Conservation (phyloP, 352 stramenopile species). For the Globisporangium orthogonon region DNA sequence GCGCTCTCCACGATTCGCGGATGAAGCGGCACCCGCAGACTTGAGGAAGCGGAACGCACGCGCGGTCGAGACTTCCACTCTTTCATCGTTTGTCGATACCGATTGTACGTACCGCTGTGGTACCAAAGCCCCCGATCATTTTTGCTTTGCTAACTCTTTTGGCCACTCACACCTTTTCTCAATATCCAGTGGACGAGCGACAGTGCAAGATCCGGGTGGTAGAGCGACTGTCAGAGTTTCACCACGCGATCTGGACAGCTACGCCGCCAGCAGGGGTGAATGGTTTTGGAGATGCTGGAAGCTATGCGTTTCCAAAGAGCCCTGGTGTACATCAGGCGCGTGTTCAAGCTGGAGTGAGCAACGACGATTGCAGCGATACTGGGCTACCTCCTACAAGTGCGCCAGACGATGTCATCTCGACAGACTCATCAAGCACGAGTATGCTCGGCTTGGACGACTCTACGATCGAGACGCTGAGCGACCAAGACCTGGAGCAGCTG, state of each 20-base stretch:
- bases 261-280: conserved; percentile 13
- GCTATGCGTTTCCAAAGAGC: background rate
- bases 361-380: background rate
- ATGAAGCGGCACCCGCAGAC: background rate
- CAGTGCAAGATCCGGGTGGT: conserved; percentile 88
- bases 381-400: background rate
- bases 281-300: background rate
- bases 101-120: conserved; percentile 30
- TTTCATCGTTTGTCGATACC: conserved; percentile 68
- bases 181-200: conserved; percentile 61
- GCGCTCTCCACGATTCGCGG: conserved; percentile 22
- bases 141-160: conserved; percentile 4
- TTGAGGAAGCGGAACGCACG: conserved; percentile 1
- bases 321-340: background rate
- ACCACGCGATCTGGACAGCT: conserved; percentile 66
- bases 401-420: background rate
- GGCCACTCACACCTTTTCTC: no score
- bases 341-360: background rate
- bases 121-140: background rate
- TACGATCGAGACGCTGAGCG: conserved; percentile 69
- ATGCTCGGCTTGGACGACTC: conserved; percentile 40
- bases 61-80: conserved; percentile 18
- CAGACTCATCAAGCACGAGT: conserved; percentile 1
- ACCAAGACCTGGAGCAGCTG: conserved; percentile 70
- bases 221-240: conserved; percentile 77